phyloP scores from a whole-genome alignment of 768 basidiomycete genomes.

The Pisolithus albus region DNA sequence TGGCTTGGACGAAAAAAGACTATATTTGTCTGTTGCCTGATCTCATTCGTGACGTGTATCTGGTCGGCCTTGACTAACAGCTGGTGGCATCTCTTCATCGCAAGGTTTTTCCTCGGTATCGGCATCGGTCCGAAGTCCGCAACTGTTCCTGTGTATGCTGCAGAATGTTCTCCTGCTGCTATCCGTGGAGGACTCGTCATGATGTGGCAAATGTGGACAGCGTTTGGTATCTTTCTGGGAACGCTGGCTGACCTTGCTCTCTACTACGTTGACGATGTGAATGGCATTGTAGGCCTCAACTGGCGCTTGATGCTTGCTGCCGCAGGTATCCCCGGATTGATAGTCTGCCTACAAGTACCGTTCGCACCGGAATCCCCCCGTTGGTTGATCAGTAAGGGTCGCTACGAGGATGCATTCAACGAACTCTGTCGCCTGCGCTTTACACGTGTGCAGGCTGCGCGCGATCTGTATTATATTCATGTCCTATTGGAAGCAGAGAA shows the following conservation, averaged over 20 bases:
- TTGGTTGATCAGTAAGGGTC: constrained; percentile 72
- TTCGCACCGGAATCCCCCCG: constrained; percentile 60
- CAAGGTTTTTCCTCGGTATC: constrained; percentile 37
- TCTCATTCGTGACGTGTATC: constrained; percentile 42
- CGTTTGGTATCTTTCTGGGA: constrained; percentile 73
- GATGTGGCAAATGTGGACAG: constrained; percentile 85
- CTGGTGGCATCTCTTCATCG: constrained; percentile 45
- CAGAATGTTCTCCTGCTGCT: constrained; percentile 65
- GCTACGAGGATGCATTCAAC: constrained; percentile 55
- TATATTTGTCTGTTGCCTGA: constrained; percentile 44
- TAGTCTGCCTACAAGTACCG: constrained; percentile 36
- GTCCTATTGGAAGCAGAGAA: constrained; percentile 40
- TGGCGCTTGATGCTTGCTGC: constrained; percentile 73
- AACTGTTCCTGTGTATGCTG: constrained; percentile 52
- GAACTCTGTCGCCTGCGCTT: constrained; percentile 58
- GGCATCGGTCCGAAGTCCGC: constrained; percentile 45
- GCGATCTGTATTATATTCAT: constrained; percentile 56
- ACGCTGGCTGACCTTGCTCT: constrained; percentile 57
- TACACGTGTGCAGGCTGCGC: constrained; percentile 64
- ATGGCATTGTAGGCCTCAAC: constrained; percentile 49
- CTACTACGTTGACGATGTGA: constrained; percentile 36
- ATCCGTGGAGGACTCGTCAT: constrained; percentile 84
- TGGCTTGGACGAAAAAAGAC: constrained; percentile 39
- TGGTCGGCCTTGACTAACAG: constrained; percentile 44
- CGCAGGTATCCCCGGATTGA: constrained; percentile 44